Base-by-base conservation (phyloP, 2,329 filamentous ascomycete species). In the Pyricularia sp. region DNA sequence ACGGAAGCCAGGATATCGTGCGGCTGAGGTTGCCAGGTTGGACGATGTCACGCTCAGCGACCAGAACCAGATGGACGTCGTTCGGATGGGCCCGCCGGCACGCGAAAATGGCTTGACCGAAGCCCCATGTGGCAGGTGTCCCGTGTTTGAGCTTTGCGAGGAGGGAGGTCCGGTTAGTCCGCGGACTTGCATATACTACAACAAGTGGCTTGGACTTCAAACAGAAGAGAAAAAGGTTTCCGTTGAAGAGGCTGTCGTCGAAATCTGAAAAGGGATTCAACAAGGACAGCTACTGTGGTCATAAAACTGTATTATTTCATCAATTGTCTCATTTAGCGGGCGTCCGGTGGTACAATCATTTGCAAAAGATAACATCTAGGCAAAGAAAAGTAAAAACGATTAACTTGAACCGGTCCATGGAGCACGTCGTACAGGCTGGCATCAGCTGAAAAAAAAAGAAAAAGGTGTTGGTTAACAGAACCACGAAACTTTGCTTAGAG, bases 91-190 rank as follows among this genome's bases (percentile, higher is more conserved):
- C 44, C 4, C 79, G 70, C 65, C 78, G 63, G 75, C 78, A 19
- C 77, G 77, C 64, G 71, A 81, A 69, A 96, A 93, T 70, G 90
- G 90, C 3, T 85, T 93, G 69, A 96, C 90, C 1, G 92, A 97
- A 74, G 88, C 89, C 2, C 94, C 94, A 0, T 99, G 94, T 75
- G 93, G 93, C 1, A 83, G 86, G 65, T 99, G 94, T 75, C 94
- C 94, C 0, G 93, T 97, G 2, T 96, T 96, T 73, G 89, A 94
- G 66, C 82, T 97, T 1, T 99, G 94, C 73, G 89, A 91, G 69
- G 91, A 96, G 67, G 92, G 91, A 7, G 93, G 93, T 0, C 91
- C 92, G 0, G 91, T 99, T 26, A 96, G 88, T 71, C 91, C 93
- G 0, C 88, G 86, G 68, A 96, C 89, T 63, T 99, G 94, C 75